Conservation (phyloP, 2,329 filamentous ascomycete genomes). For the Fusarium setosum region DNA sequence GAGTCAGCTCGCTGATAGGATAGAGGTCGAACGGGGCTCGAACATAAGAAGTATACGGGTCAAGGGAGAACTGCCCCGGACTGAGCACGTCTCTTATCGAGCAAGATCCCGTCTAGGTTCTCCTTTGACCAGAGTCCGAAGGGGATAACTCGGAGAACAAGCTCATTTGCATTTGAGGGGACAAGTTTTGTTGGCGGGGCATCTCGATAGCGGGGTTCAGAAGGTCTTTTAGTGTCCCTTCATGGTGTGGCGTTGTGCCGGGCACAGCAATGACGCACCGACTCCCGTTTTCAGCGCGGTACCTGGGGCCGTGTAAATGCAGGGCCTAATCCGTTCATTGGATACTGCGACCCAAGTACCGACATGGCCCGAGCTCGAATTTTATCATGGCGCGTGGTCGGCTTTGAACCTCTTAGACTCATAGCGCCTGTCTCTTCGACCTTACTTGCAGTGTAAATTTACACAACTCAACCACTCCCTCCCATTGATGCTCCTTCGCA, state of each 20-base stretch:
- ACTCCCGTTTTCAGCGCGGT: conserved; percentile 17
- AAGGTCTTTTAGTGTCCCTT: conserved; percentile 27
- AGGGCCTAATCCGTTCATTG: conserved; percentile 22
- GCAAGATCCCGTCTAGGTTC: conserved; percentile 4
- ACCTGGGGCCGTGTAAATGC: conserved; percentile 29
- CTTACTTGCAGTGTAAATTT: background rate
- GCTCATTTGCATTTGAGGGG: conserved; percentile 28
- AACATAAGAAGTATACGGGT: background rate
- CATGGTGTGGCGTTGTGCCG: conserved; percentile 23
- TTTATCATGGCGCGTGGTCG: conserved; percentile 14
- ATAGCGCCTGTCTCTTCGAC: background rate
- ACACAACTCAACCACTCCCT: background rate
- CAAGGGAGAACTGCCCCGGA: conserved; percentile 1
- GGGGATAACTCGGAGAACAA: conserved; percentile 34
- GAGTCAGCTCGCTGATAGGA: background rate
- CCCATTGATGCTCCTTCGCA: conserved; percentile 28
- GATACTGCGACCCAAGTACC: conserved; percentile 33
- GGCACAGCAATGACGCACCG: conserved; percentile 33
- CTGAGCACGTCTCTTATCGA: conserved; percentile 10
- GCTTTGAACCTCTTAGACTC: background rate
- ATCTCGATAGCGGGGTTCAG: conserved; percentile 40
- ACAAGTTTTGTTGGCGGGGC: conserved; percentile 45
- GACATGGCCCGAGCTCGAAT: conserved; percentile 37
- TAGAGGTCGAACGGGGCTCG: background rate
- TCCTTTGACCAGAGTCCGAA: conserved; percentile 4